Conservation (phyloP, 495 filamentous ascomycete species). For the Rhizodiscina lignyota region DNA sequence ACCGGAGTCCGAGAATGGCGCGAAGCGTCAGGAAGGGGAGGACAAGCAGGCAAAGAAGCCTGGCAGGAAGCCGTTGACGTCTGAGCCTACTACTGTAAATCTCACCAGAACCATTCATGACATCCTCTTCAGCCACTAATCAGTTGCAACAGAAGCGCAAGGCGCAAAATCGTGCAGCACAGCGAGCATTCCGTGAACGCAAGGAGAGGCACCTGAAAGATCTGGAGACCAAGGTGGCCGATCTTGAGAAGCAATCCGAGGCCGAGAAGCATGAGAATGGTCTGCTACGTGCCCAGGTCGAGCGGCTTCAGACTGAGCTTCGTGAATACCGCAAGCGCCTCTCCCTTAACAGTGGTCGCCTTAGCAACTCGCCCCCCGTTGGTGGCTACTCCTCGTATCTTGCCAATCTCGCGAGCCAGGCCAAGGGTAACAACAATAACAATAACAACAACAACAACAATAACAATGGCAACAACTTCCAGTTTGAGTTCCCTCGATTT, state of each 20-base stretch:
- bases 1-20: background rate
- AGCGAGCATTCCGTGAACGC: constrained; percentile 90
- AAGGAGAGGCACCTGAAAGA: constrained; percentile 98
- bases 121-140: too few relatives aligned
- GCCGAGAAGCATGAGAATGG: constrained; percentile 73
- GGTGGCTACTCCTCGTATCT: too few relatives aligned
- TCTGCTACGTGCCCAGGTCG: constrained; percentile 67
- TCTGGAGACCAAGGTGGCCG: constrained; percentile 82
- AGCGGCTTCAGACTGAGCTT: constrained; percentile 70
- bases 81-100: constrained; percentile 89
- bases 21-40: constrained; percentile 67
- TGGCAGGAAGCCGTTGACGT: constrained; percentile 86
- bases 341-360: constrained; percentile 35
- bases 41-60: constrained; percentile 80
- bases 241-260: constrained; percentile 78
- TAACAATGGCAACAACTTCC: constrained; percentile 47
- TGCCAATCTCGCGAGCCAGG: background rate
- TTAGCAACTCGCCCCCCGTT: constrained; percentile 13
- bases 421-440: constrained; percentile 22
- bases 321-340: constrained; percentile 79
- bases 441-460: constrained; percentile 1
- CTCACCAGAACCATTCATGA: too few relatives aligned
- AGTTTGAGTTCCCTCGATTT: constrained; percentile 91
- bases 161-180: constrained; percentile 92
- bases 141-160: constrained; percentile 72